Base-by-base conservation (phyloP, 352 stramenopile species). In the Phytophthora palmivora region DNA sequence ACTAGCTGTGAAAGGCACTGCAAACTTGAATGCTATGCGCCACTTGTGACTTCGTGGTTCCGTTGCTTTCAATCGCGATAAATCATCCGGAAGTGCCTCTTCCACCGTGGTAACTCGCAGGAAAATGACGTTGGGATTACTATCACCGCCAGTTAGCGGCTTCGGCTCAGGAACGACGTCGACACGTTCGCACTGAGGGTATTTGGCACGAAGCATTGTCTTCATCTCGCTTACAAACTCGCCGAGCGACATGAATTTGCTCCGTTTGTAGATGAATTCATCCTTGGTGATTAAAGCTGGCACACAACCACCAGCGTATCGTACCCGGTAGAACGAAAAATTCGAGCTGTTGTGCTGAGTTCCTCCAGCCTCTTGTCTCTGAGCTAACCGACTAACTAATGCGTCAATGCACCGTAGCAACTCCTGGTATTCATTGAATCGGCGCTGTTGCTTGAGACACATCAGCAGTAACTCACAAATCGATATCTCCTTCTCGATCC, bases 261-360 rank as follows among this genome's bases (percentile, higher is more conserved):
- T 87, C 4, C 85, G 79, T 44, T 88, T 89, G 78, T 92, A 92
- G 42, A 94, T 85, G 52, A 78, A 92, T 36, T 91, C 83, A 50
- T 74, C 54, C 10, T 51, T 68, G 1, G 76, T 60, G 1, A 81
- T 72, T 16, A 72, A 67, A 7, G 57, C 46, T 12, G 77, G 73
- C n/a, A 89, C 78, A 8, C 78, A 87, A 15, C 85, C 76, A 7
- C 82, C 79, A 18, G 70, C 69, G 10, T 81, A 78, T 38, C 65
- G 67, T 16, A 91, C 78, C 0, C 82, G 75, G 42, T 91, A 91
- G 44, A 88, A 89, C 1, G 73, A 63, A 28, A 78, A 78, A 15
- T 12, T 51, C 9, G 58, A 67, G 38, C 19, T 63, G 34, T 36
- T 58, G 19, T 46, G 47, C 19, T 61, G 58, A 32, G 16, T 48